A percentile compares a stretch with the other conserved stretches of the same genome.
Conservation (phyloP, 441 rosid species). For the Gossypium davidsonii region DNA sequence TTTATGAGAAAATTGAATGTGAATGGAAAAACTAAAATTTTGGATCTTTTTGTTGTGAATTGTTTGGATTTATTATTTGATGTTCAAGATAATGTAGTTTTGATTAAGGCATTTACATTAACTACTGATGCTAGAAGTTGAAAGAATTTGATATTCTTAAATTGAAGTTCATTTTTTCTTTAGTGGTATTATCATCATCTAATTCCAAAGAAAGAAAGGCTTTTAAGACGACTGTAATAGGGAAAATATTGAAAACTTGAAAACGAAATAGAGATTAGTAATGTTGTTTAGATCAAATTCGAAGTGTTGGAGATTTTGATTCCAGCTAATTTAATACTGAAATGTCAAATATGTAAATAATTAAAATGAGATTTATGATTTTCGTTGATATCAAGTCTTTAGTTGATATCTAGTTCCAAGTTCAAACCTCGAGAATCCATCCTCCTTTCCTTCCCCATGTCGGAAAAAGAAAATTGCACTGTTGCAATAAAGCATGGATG, state of each 20-base stretch:
- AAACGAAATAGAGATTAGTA: neutral
- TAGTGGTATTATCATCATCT: neutral
- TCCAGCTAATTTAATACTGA: neutral
- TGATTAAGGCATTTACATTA: conserved; percentile 3
- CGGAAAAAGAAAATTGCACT: neutral
- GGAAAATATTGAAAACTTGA: neutral
- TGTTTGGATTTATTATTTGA: neutral
- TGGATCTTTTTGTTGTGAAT: neutral
- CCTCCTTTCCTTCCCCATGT: no score
- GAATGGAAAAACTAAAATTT: neutral
- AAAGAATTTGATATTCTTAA: neutral
- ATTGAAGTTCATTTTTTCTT: neutral
- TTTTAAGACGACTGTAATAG: neutral
- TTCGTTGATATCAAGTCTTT: neutral
- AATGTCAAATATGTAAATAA: neutral
- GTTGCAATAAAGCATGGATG: neutral
- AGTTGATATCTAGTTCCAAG: neutral
- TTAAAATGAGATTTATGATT: neutral
- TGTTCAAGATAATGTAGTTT: neutral
- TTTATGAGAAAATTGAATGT: conserved; percentile 19
- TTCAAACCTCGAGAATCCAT: no score
- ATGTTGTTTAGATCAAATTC: neutral
- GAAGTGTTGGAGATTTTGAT: neutral
- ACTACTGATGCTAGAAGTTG: neutral
- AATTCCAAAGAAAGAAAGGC: neutral